Evolutionary conservation across 1,139 yeast species (phyloP).

Genomic region (Arxiozyma bovina): DNA sequence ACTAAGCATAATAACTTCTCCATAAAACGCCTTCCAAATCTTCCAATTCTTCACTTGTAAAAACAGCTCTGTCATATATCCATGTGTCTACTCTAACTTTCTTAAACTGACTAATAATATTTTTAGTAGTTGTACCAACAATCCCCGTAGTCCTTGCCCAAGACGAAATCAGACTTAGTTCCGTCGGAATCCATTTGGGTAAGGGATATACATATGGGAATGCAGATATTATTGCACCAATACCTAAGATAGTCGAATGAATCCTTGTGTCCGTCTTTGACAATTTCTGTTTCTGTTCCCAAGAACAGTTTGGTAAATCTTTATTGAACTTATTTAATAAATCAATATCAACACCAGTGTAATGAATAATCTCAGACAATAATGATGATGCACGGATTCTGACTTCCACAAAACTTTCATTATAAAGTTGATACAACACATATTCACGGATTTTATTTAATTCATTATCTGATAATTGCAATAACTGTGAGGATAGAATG

Average conservation of each 20-base stretch:
- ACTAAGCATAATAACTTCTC: slow-evolving; percentile 82
- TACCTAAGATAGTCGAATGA: slow-evolving; percentile 84
- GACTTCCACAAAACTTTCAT: slow-evolving; percentile 57
- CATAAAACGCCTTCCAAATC: slow-evolving; percentile 91
- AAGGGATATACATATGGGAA: slow-evolving; percentile 90
- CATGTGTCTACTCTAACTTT: slow-evolving; percentile 93
- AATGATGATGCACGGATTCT: slow-evolving; percentile 69
- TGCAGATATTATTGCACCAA: slow-evolving; percentile 83
- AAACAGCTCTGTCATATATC: slow-evolving; percentile 78
- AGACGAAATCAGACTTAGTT: slow-evolving; percentile 60
- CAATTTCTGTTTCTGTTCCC: slow-evolving; percentile 32
- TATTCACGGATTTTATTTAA: slow-evolving; percentile 45
- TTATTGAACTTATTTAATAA: slow-evolving; percentile 36
- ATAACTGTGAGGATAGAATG: slow-evolving; percentile 62
- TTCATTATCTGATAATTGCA: slow-evolving; percentile 45
- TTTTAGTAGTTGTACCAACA: slow-evolving; percentile 80
- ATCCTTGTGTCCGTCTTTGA: not conserved
- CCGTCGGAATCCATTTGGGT: slow-evolving; percentile 79
- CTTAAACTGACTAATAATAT: slow-evolving; percentile 73
- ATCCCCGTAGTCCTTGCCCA: slow-evolving; percentile 61
- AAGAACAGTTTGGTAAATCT: slow-evolving; percentile 29
- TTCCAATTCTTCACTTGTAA: slow-evolving; percentile 72
- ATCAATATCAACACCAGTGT: slow-evolving; percentile 35
- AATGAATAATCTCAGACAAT: slow-evolving; percentile 36
- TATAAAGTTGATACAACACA: slow-evolving; percentile 48